Base-by-base conservation (phyloP, 345 rosid genomes). In the Camelina laxa region DNA sequence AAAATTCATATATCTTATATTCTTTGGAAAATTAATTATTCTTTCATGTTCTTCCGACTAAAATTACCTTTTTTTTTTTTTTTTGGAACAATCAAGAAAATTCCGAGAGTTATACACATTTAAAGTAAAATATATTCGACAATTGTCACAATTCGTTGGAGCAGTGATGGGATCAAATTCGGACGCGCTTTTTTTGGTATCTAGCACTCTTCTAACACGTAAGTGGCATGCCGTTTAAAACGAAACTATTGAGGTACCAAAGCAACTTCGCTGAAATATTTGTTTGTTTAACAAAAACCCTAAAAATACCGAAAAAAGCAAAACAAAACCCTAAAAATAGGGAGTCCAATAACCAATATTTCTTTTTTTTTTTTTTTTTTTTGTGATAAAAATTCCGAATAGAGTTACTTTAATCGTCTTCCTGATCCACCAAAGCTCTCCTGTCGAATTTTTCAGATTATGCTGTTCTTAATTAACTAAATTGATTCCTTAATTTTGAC, bases 271-370 rank as follows among this genome's bases (percentile, higher is more conserved):
- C 24, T 31, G 15, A 31, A 30, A 74, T 57, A 65, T 57, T 13
- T 75, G 58, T 35, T 61, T 68, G 56, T 60, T 6, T 51, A 60
- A 61, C 57, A 16, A 61, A 45, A 61, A 51, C 69, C 48, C 57
- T 67, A 60, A 75, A 60, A 75, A 50, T 50, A 75, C 27, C 51
- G 1, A 38, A 72, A 72, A 57, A 20, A 48, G 48, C 16, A 17
- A 36, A 38, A 67, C 24, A 67, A 75, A 69, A 33, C 64, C 64
- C 75, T 61, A 61, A 69, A 31, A 61, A 69, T 76, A 69, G 80
- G 31, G 55, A 33, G 5, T 7, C 3, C 6, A 44, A 62, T 35
- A 61, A 19, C 31, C 27, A 75, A 19, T 31, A 56, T 50, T 17
- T 22, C 16, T n/a, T 36, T 38, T 36, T 58, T 15, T 6, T 58